phyloP scores from a whole-genome alignment of 148 eudicot genomes.

The Amaranthus palmeri region DNA sequence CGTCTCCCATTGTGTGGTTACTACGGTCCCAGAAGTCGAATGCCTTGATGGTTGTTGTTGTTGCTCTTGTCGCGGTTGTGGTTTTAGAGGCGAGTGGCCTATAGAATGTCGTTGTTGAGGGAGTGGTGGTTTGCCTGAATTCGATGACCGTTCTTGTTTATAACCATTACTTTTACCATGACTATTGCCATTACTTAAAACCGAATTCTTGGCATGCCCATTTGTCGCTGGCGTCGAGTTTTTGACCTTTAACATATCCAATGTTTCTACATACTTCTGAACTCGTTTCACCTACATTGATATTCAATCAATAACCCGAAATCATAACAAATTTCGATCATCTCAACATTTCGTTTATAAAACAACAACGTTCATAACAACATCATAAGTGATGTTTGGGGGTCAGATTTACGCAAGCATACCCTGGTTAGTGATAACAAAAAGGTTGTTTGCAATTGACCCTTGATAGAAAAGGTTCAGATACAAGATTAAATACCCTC shows the following conservation, averaged over 20 bases:
- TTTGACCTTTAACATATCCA: constrained; percentile 69
- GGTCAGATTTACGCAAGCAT: too few relatives aligned
- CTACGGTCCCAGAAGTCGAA: constrained; percentile 59
- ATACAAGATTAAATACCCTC: too few relatives aligned
- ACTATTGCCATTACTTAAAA: constrained; percentile 19
- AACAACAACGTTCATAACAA: too few relatives aligned
- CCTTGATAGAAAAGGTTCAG: too few relatives aligned
- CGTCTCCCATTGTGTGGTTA: constrained; percentile 95
- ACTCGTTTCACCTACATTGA: constrained; percentile 61
- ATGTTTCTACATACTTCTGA: constrained; percentile 81
- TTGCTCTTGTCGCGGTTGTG: constrained; percentile 20
- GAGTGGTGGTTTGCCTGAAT: constrained; percentile 38
- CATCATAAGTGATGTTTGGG: too few relatives aligned
- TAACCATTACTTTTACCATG: constrained; percentile 14
- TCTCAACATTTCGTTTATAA: background rate
- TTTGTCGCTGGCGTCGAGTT: constrained; percentile 37
- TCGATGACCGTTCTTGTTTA: constrained; percentile 25
- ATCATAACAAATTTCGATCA: background rate
- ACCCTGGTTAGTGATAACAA: too few relatives aligned
- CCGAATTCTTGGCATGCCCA: constrained; percentile 26
- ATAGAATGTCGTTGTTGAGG: constrained; percentile 45
- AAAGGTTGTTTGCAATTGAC: too few relatives aligned
- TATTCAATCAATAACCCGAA: background rate
- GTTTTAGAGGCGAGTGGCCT: constrained; percentile 35
- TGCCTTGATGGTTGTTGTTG: constrained; percentile 33